phyloP scores from a whole-genome alignment of 2,329 filamentous ascomycete species.

The Aspergillus ustus region DNA sequence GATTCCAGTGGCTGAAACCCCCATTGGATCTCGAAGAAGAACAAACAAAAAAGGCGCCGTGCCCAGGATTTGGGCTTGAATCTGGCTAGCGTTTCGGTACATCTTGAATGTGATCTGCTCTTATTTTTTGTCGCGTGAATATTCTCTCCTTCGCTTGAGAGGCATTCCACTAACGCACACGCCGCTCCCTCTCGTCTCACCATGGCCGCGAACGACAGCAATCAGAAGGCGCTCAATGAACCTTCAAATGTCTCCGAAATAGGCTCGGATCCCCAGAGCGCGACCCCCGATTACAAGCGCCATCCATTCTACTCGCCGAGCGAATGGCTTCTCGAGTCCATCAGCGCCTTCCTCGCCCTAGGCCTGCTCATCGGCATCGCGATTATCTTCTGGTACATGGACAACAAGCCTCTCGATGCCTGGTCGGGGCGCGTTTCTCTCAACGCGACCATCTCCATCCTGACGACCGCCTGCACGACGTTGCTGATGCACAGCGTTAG shows the following conservation, averaged over 20 bases:
- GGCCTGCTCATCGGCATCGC: slow-evolving; percentile 17
- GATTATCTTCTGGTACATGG: slow-evolving; percentile 21
- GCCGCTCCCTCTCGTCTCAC: background rate
- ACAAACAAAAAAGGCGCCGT: background rate
- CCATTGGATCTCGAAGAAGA: background rate
- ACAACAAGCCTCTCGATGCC: slow-evolving; percentile 19
- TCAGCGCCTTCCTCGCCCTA: slow-evolving; percentile 18
- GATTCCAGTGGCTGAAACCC: background rate
- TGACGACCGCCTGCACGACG: slow-evolving; percentile 20
- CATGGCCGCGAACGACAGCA: background rate
- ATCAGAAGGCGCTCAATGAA: background rate
- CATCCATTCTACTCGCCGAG: slow-evolving; percentile 18
- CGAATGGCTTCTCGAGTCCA: slow-evolving; percentile 22
- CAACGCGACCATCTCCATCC: slow-evolving; percentile 21
- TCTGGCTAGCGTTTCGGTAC: background rate
- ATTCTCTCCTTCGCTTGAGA: background rate
- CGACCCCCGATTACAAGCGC: slow-evolving; percentile 16
- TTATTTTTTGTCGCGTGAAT: background rate
- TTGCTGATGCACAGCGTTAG: slow-evolving; percentile 21
- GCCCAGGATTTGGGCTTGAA: background rate
- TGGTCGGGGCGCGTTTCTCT: slow-evolving; percentile 20
- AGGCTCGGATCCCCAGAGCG: background rate
- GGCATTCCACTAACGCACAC: background rate
- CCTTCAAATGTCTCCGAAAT: background rate
- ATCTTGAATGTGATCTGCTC: background rate